A percentile compares a stretch with the other conserved stretches of the same genome.
Evolutionary conservation across 305 asterid species (phyloP).

Genomic region (Solanum aculeatissimum): DNA sequence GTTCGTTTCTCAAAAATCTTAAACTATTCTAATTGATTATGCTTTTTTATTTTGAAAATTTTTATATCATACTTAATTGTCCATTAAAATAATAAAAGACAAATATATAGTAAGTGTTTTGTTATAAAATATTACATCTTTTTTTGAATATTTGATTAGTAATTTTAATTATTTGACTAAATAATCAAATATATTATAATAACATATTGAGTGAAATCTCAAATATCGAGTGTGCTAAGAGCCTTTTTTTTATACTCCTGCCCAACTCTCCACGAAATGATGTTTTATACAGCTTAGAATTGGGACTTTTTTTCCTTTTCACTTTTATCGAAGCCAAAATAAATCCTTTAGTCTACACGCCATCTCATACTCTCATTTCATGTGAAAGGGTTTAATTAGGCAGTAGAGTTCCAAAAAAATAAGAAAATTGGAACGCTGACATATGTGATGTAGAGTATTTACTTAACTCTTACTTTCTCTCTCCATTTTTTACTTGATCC

Average conservation of each 20-base stretch:
- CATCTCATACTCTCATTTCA: neutral
- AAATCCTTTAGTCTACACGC: neutral
- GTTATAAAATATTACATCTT: neutral
- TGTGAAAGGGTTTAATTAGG: neutral
- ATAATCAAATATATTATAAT: neutral
- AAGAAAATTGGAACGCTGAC: neutral
- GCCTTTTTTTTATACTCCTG: neutral
- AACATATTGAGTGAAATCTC: no score
- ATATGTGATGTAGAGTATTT: no score
- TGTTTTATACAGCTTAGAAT: neutral
- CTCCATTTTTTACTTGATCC: no score
- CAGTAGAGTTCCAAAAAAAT: neutral
- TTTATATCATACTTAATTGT: neutral
- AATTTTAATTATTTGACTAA: neutral
- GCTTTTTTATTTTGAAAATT: neutral
- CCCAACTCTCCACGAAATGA: neutral
- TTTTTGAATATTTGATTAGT: no score
- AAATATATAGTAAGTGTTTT: neutral
- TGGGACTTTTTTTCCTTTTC: neutral
- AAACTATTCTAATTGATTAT: neutral
- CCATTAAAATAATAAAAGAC: neutral
- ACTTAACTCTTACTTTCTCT: no score
- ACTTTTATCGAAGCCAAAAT: neutral
- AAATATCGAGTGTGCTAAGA: no score
- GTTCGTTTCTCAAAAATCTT: neutral